Conservation (phyloP, 768 basidiomycete species). For the Hypsizygus marmoreus region DNA sequence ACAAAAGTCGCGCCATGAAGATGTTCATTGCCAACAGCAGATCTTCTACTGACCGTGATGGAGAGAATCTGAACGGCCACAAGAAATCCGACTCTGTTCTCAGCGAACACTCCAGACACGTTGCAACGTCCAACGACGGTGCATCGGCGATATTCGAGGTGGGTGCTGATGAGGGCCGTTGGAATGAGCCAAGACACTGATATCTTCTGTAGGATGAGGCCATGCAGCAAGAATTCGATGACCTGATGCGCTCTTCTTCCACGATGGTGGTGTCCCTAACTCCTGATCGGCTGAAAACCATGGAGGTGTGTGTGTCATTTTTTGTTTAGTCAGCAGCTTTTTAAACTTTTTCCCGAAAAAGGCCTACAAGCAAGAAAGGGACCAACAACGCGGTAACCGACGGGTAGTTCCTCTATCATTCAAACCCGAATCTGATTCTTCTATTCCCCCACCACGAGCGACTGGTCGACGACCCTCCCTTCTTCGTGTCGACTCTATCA, state of each 20-base stretch:
- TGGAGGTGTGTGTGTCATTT: conserved; percentile 70
- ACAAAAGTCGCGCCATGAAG: conserved; percentile 63
- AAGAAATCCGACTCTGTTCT: conserved; percentile 55
- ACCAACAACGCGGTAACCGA: conserved; percentile 44
- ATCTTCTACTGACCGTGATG: conserved; percentile 40
- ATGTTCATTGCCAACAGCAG: conserved; percentile 48
- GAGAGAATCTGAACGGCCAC: conserved; percentile 47
- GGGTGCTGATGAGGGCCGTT: conserved; percentile 17
- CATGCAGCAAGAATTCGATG: conserved; percentile 84
- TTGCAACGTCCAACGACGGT: conserved; percentile 28
- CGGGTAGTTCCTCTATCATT: conserved; percentile 36
- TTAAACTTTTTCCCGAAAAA: conserved; percentile 36
- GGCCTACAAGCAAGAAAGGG: conserved; percentile 78
- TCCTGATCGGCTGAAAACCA: conserved; percentile 88
- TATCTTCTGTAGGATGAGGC: conserved; percentile 48
- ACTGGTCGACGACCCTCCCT: conserved; percentile 44
- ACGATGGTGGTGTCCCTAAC: conserved; percentile 97
- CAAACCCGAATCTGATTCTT: conserved; percentile 36
- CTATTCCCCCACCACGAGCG: conserved; percentile 32
- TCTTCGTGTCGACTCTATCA: conserved; percentile 63
- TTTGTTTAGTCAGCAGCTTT: conserved; percentile 34
- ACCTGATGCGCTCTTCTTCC: conserved; percentile 83
- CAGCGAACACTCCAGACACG: conserved; percentile 50
- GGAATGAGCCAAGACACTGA: conserved; percentile 11
- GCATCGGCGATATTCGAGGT: conserved; percentile 37